Base-by-base conservation (phyloP, 2,329 filamentous ascomycete genomes). In the Rhexocercosporidium sp. region DNA sequence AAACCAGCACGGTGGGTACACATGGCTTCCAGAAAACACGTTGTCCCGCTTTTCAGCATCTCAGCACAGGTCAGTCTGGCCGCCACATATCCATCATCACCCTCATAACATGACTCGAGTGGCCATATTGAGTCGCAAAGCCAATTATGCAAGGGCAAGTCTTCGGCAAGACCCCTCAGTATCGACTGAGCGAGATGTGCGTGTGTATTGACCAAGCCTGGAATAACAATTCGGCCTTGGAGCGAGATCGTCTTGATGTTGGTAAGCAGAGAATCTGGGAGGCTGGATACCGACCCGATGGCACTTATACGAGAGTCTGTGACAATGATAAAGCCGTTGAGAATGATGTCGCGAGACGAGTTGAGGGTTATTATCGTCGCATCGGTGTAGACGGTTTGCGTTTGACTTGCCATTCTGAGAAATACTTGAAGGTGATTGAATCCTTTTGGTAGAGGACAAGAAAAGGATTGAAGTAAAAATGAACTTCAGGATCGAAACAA, bases 281-380 rank as follows among this genome's bases (percentile, higher is more conserved):
- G 74, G 3, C 73, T 62, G 3, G 69, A 57, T 0, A 80, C 77
- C 65, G 83, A 82, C 29, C 81, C 82, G 56, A 86, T 77, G 51
- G 79, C 79, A 0, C 74, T 69, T 65, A 86, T 85, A 5, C 71
- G 78, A 37, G 76, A 70, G 34, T 74, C 77, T 6, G 77, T 65
- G 4, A 84, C 77, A 1, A 82, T 76, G 34, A 86, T 76, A 14
- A 79, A 81, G 16, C 84, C 84, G 67, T 85, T 78, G 4, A 79
- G 73, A 64, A 84, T 81, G 59, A 86, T 79, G 41, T 81, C 78
- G 22, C 82, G 78, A 18, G 71, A 69, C 31, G 76, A 59, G 70
- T 86, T 83, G 70, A 86, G 77, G 0, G 84, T 86, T 69, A 86
- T 81, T 66, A 87, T 82, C 2, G 83, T 85, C 9, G 81, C 83